Evolutionary conservation across 2,329 filamentous ascomycete genomes (phyloP).

Genomic region (Talaromyces albobiverticillius): DNA sequence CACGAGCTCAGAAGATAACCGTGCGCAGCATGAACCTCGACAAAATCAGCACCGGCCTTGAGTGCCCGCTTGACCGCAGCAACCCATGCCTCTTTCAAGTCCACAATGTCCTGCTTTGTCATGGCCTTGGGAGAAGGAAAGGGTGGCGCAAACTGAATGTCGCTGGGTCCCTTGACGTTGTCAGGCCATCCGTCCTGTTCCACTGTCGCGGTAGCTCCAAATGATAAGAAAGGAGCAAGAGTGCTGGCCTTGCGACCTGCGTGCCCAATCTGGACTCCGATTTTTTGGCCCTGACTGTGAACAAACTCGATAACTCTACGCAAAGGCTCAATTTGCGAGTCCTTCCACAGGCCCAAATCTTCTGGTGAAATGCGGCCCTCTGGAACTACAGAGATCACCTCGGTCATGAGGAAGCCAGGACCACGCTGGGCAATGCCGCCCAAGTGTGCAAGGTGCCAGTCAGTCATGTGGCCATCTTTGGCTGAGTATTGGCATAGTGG

Average conservation of each 20-base stretch:
- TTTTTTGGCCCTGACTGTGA: slow-evolving; percentile 72
- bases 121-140: slow-evolving; percentile 65
- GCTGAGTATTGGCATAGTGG: slow-evolving; percentile 68
- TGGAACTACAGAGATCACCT: slow-evolving; percentile 72
- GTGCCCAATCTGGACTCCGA: slow-evolving; percentile 78
- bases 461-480: slow-evolving; percentile 68
- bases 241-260: slow-evolving; percentile 66
- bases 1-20: slow-evolving; percentile 73
- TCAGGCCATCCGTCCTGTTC: slow-evolving; percentile 55
- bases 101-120: slow-evolving; percentile 65
- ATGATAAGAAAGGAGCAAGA: slow-evolving; percentile 50
- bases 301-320: slow-evolving; percentile 69
- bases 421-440: slow-evolving; percentile 76
- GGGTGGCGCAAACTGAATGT: slow-evolving; percentile 60
- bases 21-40: slow-evolving; percentile 79
- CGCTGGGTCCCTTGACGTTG: slow-evolving; percentile 56
- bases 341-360: slow-evolving; percentile 67
- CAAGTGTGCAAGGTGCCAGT: slow-evolving; percentile 79
- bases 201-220: slow-evolving; percentile 40
- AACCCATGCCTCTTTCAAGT: slow-evolving; percentile 61
- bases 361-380: slow-evolving; percentile 77
- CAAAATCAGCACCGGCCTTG: slow-evolving; percentile 69
- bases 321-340: slow-evolving; percentile 73
- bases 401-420: slow-evolving; percentile 69
- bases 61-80: slow-evolving; percentile 60